Evolutionary conservation across 2,329 filamentous ascomycete species (phyloP).

Genomic region (Dendrostoma leiphaemia): DNA sequence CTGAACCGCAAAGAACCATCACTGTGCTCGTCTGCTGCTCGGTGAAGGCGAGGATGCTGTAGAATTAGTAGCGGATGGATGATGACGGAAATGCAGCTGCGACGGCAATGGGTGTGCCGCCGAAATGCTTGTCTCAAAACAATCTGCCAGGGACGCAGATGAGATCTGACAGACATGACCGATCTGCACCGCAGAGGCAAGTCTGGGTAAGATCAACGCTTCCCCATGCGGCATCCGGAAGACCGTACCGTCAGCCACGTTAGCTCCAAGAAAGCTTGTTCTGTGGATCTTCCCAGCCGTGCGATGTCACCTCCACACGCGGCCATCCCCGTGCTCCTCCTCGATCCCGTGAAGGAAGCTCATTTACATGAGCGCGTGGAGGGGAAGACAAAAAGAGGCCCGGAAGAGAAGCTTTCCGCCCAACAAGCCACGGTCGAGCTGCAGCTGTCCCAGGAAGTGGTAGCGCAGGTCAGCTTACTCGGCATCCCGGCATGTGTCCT

Average conservation of each 20-base stretch:
- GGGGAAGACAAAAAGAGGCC: not conserved
- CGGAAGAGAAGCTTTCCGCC: conserved; percentile 7
- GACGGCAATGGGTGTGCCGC: no score
- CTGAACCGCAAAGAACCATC: no score
- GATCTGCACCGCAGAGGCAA: not conserved
- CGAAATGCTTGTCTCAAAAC: not conserved
- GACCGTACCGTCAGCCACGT: not conserved
- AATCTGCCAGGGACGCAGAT: not conserved
- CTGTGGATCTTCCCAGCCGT: not conserved
- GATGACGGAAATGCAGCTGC: no score
- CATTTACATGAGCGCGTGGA: no score
- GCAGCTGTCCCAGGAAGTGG: not conserved
- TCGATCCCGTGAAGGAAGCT: no score
- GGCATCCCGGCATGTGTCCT: not conserved
- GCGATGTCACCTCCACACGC: not conserved
- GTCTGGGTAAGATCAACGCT: not conserved
- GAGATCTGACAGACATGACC: not conserved
- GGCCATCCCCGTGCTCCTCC: not conserved
- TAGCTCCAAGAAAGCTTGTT: not conserved
- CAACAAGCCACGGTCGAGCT: not conserved
- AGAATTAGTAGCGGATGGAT: no score
- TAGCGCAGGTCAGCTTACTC: not conserved
- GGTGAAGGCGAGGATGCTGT: no score
- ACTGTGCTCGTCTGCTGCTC: no score
- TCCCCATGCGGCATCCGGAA: not conserved